phyloP scores from a whole-genome alignment of 805 yeast species.

The Metschnikowia rubicola region DNA sequence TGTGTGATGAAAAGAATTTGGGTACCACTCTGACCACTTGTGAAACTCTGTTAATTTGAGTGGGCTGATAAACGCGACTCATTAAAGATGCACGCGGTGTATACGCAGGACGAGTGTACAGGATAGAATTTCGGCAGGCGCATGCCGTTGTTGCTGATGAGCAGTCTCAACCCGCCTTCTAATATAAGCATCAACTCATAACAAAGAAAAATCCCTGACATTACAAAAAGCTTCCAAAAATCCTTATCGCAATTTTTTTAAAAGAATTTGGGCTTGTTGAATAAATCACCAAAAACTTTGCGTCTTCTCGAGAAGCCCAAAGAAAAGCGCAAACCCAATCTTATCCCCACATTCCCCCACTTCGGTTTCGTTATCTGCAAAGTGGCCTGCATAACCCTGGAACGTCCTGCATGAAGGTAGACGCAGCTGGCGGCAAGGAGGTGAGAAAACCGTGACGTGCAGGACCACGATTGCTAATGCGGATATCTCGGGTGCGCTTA shows the following conservation, averaged over 20 bases:
- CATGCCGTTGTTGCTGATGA: background rate
- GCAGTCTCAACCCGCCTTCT: background rate
- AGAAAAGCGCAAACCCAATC: background rate
- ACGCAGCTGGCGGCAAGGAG: slow-evolving; percentile 3
- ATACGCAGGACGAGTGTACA: too few species aligned
- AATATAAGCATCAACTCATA: background rate
- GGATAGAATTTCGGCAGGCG: background rate
- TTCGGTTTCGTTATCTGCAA: background rate
- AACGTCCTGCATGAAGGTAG: background rate
- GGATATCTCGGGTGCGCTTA: slow-evolving; percentile 4
- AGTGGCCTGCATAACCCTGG: background rate
- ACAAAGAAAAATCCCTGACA: background rate
- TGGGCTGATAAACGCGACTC: background rate
- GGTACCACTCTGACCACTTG: too few species aligned
- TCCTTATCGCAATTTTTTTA: too few species aligned
- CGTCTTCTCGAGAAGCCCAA: too few species aligned
- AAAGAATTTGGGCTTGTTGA: too few species aligned
- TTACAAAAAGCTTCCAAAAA: too few species aligned
- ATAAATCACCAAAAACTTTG: too few species aligned
- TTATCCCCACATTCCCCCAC: background rate
- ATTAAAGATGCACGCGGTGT: too few species aligned
- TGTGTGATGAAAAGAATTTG: too few species aligned
- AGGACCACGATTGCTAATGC: background rate
- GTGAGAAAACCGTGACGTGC: background rate
- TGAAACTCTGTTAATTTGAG: background rate